Base-by-base conservation (phyloP, 305 asterid genomes). In the Fraxinus baroniana region DNA sequence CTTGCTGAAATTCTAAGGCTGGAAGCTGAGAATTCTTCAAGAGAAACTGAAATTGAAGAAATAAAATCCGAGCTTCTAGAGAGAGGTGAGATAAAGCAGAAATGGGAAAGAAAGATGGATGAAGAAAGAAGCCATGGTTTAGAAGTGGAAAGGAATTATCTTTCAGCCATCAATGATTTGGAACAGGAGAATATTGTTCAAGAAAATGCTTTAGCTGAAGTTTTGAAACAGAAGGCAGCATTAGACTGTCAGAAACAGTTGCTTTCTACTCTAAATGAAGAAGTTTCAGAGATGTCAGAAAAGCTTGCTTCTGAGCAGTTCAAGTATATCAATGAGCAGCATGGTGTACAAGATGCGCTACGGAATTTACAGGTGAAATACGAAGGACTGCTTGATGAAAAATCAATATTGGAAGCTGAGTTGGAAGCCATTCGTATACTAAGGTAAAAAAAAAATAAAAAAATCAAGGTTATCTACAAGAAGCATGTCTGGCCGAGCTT, bases 181-280 rank as follows among this genome's bases (percentile, higher is more conserved):
- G 95, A 93, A 86, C 85, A 87, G 80, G 97, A 90, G 87, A 92
- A 86, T 84, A 62, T 44, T 80, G 64, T 77, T 75, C 88, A 83
- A 72, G 95, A 91, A 84, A 91, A 49, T 35, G 85, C 81, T 39
- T 83, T 22, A 49, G 90, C 90, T 39, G 94, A 93, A 78, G 64
- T 90, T 74, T 84, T 88, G 77, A 95, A 89, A 84, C 92, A 93
- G 87, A 91, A 83, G 89, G 97, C 94, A 71, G 94, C 97, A 80
- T 83, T 94, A 90, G 95, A 91, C 83, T 94, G 98, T 83, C 99
- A 95, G 88, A 88, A 86, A 62, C 94, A 92, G 90, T 86, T 95
- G 78, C 92, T 94, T 79, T 90, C 90, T 22, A 89, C 91, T 78
- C 86, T 95, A 68, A 86, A 90, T 85, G 88, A 81, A 57, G 98